Base-by-base conservation (phyloP, 306 rosid genomes). In the Hippophae rhamnoides region DNA sequence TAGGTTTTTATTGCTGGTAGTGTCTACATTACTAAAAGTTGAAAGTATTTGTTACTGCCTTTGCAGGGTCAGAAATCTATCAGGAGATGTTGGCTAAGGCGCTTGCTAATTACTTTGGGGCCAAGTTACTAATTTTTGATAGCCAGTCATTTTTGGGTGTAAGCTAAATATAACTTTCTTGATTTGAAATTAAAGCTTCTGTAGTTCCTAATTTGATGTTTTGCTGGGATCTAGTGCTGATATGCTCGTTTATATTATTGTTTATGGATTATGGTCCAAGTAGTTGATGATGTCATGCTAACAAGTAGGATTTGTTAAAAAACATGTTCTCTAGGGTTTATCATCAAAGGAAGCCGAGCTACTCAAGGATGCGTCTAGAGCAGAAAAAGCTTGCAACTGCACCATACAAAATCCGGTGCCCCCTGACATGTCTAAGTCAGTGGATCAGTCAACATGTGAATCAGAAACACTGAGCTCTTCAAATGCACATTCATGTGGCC, bases 21-120 rank as follows among this genome's bases (percentile, higher is more conserved):
- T 12, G 10, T 57, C 66, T 57, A 6, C 9, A 62, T 55, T 59
- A 45, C 50, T 0, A n/a, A 40, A 49, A 63, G 46, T 54, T 66
- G 58, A 71, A 53, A 43, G 43, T 43, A 41, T 61, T 54, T 61
- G 14, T 62, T 31, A 54, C 54, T 58, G 60, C n/a, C 56, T 64
- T 57, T 66, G 62, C 75, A 93, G 99, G 99, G 63, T 93, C 99
- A 14, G 99, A 93, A 75, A 93, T 93, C 79, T 93, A 93, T 77
- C 97, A 89, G 74, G 99, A 93, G 84, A 86, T 89, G 95, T 62
- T 93, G 78, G 89, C 82, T 31, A 86, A 86, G 85, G 97, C 99
- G 45, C 99, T 93, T 73, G 99, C 99, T 26, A 76, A 86, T 38
- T 71, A 83, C 69, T 93, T 86, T 50, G 94, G 82, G 44, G 95